Evolutionary conservation across 1,284 basidiomycete species (phyloP).

Genomic region (Butyriboletus appendiculatus): DNA sequence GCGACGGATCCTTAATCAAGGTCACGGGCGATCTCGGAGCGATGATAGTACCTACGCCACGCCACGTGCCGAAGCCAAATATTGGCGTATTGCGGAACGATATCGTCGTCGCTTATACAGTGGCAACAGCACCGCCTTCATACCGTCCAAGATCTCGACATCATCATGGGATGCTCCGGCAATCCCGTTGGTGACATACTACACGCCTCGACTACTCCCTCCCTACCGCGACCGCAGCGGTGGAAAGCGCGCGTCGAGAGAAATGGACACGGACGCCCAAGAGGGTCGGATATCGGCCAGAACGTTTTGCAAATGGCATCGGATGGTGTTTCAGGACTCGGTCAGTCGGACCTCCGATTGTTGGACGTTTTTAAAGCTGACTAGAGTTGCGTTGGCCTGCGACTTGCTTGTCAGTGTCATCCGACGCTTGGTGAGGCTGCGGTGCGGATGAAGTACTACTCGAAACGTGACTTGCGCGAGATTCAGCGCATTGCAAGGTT

Average conservation of each 20-base stretch:
- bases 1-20: conserved; percentile 1
- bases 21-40: neutral
- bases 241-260: conserved; percentile 1
- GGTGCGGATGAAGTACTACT: conserved; percentile 35
- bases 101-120: conserved; percentile 31
- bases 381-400: neutral
- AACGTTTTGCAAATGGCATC: conserved; percentile 44
- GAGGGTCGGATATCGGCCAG: conserved; percentile 28
- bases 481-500: conserved; percentile 41
- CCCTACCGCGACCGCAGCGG: conserved; percentile 23
- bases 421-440: conserved; percentile 35
- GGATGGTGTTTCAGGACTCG: conserved; percentile 39
- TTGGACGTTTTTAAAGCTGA: neutral
- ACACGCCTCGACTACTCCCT: conserved; percentile 32
- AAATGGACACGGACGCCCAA: neutral
- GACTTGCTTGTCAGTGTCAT: conserved; percentile 27
- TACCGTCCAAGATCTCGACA: neutral
- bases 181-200: conserved; percentile 29
- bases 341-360: conserved; percentile 27
- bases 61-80: conserved; percentile 27
- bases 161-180: neutral
- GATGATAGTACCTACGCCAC: conserved; percentile 21
- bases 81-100: conserved; percentile 33
- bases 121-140: conserved; percentile 11
- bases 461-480: conserved; percentile 39